A percentile compares a stretch with the other conserved stretches of the same genome.
Conservation (phyloP, 164 flowering plant species). For the Stephania cephalantha region DNA sequence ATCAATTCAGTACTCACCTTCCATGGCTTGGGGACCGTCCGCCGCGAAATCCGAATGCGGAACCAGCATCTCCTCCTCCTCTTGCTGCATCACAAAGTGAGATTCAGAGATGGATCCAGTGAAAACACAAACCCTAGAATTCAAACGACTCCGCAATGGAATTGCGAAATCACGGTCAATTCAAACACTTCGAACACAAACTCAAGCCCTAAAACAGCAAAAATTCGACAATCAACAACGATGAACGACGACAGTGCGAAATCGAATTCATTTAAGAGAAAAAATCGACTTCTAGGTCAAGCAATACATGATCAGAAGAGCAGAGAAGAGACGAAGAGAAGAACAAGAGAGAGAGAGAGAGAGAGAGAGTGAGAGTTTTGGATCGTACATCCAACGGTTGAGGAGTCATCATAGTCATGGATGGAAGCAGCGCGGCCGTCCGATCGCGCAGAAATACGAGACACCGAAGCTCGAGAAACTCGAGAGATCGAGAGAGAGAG, state of each 20-base stretch:
- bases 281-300: neutral
- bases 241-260: neutral
- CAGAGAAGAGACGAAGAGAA: neutral
- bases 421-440: conserved; percentile 16
- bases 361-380: neutral
- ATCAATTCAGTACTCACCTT: conserved; percentile 29
- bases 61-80: conserved; percentile 89
- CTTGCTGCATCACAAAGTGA: conserved; percentile 45
- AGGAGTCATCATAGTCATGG: conserved; percentile 74
- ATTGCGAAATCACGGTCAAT: neutral
- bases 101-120: conserved; percentile 27
- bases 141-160: conserved; percentile 7
- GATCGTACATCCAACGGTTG: conserved; percentile 56
- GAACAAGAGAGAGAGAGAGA: neutral
- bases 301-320: neutral
- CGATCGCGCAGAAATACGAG: conserved; percentile 34
- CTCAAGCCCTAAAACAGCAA: conserved; percentile 8
- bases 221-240: neutral
- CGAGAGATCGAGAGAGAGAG: conserved; percentile 3
- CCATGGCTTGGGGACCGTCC: conserved; percentile 79
- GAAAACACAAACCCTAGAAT: conserved; percentile 35
- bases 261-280: neutral
- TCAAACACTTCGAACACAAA: conserved; percentile 9
- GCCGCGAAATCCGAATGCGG: conserved; percentile 72
- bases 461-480: conserved; percentile 4